Percentiles rank a stretch among this genome's conserved stretches.
These are phyloP conservation scores for Globisporangium splendens DNA, from an alignment of 352 stramenopile species.

Conservation along the genomic window DNA sequence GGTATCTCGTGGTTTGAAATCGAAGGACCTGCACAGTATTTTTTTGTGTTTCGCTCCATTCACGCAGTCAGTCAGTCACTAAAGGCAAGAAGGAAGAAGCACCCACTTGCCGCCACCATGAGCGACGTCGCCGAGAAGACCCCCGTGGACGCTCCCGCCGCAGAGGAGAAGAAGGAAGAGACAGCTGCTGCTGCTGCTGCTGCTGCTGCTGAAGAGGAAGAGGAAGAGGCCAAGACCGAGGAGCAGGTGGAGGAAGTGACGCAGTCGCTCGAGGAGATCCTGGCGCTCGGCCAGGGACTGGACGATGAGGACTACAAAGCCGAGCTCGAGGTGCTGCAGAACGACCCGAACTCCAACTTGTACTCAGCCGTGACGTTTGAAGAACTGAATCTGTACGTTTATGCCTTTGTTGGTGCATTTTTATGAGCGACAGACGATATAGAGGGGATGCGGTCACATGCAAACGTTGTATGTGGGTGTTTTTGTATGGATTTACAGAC, in stretches of 20 bases:
- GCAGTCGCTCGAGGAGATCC: slow-evolving; percentile 76
- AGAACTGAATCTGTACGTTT: slow-evolving; percentile 62
- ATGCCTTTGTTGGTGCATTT: slow-evolving; percentile 4
- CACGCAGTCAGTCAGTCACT: no score
- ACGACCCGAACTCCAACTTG: slow-evolving; percentile 81
- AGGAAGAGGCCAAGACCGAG: slow-evolving; percentile 9
- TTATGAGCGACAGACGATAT: no score
- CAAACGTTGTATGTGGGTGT: slow-evolving; percentile 3
- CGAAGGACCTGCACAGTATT: no score
- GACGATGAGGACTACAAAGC: slow-evolving; percentile 88
- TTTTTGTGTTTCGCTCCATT: no score
- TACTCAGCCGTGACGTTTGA: slow-evolving; percentile 85
- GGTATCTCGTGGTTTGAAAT: no score
- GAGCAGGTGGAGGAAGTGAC: slow-evolving; percentile 62
- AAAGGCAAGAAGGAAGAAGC: no score
- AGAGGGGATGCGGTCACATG: no score
- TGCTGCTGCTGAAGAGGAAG: neutral
- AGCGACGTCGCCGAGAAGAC: no score
- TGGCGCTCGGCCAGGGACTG: slow-evolving; percentile 78
- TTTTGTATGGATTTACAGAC: slow-evolving; percentile 20
- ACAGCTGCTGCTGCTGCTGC: neutral
- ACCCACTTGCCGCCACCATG: neutral
- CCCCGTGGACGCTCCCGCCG: no score
- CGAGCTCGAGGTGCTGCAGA: slow-evolving; percentile 79
- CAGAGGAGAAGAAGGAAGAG: neutral